A percentile compares a stretch with the other conserved stretches of the same genome.
phyloP scores from a whole-genome alignment of 306 rosid genomes.

The Abrus pulchellus region DNA sequence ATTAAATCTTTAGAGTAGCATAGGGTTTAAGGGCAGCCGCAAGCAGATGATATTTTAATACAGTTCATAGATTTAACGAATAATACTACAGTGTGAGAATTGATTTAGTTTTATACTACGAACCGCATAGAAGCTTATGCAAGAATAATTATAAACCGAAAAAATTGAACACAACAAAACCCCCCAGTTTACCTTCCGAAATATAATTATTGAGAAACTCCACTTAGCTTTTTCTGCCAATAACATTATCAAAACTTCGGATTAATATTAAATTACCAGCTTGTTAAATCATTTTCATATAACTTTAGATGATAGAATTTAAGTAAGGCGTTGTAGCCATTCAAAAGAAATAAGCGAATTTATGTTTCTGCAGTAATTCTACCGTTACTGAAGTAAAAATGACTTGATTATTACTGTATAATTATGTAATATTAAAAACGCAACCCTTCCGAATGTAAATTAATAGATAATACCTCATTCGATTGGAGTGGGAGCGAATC shows the following conservation, averaged over 20 bases:
- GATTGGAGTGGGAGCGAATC: background rate
- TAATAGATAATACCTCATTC: conserved; percentile 46
- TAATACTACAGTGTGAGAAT: no score
- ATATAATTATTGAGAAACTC: background rate
- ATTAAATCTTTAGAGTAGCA: no score
- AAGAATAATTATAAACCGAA: background rate
- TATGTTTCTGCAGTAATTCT: background rate
- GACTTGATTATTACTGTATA: background rate
- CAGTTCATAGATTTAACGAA: no score
- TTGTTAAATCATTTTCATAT: background rate
- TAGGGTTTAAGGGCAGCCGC: no score
- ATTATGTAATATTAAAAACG: no score
- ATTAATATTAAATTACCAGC: background rate
- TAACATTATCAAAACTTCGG: background rate
- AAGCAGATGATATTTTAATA: no score
- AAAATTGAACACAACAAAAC: background rate
- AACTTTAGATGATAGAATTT: background rate
- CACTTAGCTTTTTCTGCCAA: conserved; percentile 21
- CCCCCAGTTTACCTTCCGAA: background rate
- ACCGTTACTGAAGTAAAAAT: background rate
- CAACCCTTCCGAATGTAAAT: background rate
- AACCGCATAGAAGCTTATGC: no score
- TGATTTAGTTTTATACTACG: no score
- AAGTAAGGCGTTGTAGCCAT: background rate
- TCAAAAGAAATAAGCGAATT: background rate